A percentile compares a stretch with the other conserved stretches of the same genome.
Conservation (phyloP, 371 early-diverging fungal species). For the Mucor piriformis region DNA sequence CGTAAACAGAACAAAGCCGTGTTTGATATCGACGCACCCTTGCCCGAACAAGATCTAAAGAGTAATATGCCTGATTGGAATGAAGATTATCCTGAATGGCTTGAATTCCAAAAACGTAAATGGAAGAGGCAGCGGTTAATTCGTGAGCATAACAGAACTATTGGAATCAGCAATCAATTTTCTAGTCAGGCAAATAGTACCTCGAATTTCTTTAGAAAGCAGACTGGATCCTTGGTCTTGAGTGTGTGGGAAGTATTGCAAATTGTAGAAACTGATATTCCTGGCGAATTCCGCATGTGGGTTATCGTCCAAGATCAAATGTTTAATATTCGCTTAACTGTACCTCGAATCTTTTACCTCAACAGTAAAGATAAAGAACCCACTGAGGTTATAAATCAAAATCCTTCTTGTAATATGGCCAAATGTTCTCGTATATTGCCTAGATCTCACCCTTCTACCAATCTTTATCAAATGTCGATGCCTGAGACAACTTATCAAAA, state of each 20-base stretch:
- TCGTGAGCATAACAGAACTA: slow-evolving; percentile 49
- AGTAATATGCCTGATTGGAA: slow-evolving; percentile 59
- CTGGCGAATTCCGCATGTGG: slow-evolving; percentile 89
- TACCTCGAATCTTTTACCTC: slow-evolving; percentile 87
- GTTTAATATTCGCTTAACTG: slow-evolving; percentile 68
- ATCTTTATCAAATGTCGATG: slow-evolving; percentile 84
- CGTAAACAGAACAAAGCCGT: slow-evolving; percentile 17
- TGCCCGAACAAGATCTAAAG: slow-evolving; percentile 44
- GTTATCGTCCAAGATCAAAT: slow-evolving; percentile 72
- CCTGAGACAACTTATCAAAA: slow-evolving; percentile 74
- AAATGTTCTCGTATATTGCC: slow-evolving; percentile 63
- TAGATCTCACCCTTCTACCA: slow-evolving; percentile 59
- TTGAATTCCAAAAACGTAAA: slow-evolving; percentile 70
- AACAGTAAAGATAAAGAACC: slow-evolving; percentile 72
- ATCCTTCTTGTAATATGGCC: slow-evolving; percentile 33
- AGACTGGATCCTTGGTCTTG: slow-evolving; percentile 57
- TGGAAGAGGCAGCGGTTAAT: slow-evolving; percentile 68
- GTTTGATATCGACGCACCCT: slow-evolving; percentile 25
- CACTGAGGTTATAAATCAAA: slow-evolving; percentile 20
- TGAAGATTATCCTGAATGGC: slow-evolving; percentile 64
- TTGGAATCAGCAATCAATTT: slow-evolving; percentile 12
- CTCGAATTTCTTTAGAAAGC: slow-evolving; percentile 54
- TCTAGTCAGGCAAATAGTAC: slow-evolving; percentile 22
- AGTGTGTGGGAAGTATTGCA: slow-evolving; percentile 86
- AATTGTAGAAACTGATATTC: slow-evolving; percentile 78